Base-by-base conservation (phyloP, 2,329 filamentous ascomycete genomes). In the Aureobasidium zeae region DNA sequence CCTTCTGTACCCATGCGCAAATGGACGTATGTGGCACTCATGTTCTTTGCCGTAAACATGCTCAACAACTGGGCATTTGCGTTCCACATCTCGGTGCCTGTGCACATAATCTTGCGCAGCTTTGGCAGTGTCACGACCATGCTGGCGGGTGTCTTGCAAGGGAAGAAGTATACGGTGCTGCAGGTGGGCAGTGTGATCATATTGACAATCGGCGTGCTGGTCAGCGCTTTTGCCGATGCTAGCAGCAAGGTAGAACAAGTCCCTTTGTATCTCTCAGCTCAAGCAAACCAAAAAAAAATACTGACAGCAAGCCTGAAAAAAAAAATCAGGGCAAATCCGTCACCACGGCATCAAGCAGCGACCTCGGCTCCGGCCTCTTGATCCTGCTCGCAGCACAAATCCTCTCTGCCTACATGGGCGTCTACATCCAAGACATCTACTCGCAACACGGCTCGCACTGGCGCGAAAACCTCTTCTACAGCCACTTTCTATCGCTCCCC, bases 41-140 rank as follows among this genome's bases (percentile, higher is more conserved):
- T 95, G 53, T 96, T 96, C 65, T 91, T 94, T 61, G 76, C 76
- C 49, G 91, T 98, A 65, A 98, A 96, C 56, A 78, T 96, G 46
- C 68, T 98, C 58, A 98, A 98, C 66, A 98, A 98, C 57, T 89
- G 89, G 70, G 91, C 89, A 5, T 98, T 98, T 63, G 88, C 86
- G 50, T 98, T 95, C 66, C 81, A 87, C 54, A 96, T 98, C 45
- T 94, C 87, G 5, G 86, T 98, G 0, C 91, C 91, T 1, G 79
- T 98, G 36, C 91, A 98, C 59, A 98, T 98, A 55, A 96, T 98
- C 52, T 71, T 98, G 21, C 79, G 91, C 42, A 95, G 88, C 36
- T 94, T 89, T 37, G 91, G 91, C 12, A 94, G 88, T 55, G 93
- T 96, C 49, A 93, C 88, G 4, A 96, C 91, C 7, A 94, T 98